Evolutionary conservation across 345 rosid genomes (phyloP).

Genomic region (Acer saccharum): DNA sequence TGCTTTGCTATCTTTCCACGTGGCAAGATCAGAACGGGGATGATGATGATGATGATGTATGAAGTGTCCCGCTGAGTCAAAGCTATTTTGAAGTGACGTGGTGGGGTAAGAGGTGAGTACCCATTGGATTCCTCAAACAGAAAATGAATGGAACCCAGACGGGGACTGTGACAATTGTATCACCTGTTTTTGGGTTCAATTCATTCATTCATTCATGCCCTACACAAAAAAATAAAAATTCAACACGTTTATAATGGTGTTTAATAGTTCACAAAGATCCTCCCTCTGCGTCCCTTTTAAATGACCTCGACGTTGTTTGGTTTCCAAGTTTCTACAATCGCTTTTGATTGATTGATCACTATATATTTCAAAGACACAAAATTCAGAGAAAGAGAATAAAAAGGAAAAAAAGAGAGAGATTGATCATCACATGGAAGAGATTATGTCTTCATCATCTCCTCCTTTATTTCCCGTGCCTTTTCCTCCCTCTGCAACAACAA

Average conservation of each 20-base stretch:
- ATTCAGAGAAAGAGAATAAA: neutral
- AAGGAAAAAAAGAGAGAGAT: neutral
- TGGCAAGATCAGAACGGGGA: neutral
- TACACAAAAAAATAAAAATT: no score
- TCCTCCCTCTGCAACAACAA: slow-evolving; percentile 17
- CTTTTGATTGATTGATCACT: neutral
- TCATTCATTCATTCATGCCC: neutral
- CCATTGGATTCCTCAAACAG: no score
- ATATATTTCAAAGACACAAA: neutral
- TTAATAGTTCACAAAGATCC: neutral
- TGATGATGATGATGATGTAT: neutral
- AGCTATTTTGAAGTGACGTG: neutral
- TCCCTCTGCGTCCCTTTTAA: neutral
- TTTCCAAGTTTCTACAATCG: neutral
- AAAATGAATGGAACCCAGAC: neutral
- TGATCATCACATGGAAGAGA: slow-evolving; percentile 28
- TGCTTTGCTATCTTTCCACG: neutral
- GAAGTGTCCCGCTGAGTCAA: no score
- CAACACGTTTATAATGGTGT: slow-evolving; percentile 8
- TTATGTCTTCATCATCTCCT: slow-evolving; percentile 30
- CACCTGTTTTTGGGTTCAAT: neutral
- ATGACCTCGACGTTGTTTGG: neutral
- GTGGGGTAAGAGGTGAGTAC: no score
- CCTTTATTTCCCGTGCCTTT: slow-evolving; percentile 25
- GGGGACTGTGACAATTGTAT: neutral